phyloP scores from a whole-genome alignment of 306 rosid genomes.

The Geum urbanum region DNA sequence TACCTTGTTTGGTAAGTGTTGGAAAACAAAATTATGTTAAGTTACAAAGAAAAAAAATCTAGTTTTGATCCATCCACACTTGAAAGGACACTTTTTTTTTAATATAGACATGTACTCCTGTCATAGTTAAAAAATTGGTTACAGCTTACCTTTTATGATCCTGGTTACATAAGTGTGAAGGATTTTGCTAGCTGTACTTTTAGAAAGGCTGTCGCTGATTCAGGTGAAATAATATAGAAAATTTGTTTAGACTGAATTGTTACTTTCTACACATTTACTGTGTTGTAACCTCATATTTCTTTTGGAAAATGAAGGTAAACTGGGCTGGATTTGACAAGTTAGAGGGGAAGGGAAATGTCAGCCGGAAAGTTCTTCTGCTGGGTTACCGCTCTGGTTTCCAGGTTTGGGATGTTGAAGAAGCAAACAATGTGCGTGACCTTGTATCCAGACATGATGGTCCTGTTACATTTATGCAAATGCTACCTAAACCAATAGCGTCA shows the following conservation, averaged over 20 bases:
- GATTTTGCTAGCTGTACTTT: not conserved
- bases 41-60: not conserved
- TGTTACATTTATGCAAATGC: conserved; percentile 82
- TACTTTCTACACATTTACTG: too few species aligned
- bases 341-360: conserved; percentile 59
- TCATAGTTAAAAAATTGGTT: not conserved
- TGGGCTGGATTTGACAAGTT: conserved; percentile 96
- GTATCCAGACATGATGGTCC: conserved; percentile 83
- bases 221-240: not conserved
- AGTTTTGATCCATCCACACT: not conserved
- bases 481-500: conserved; percentile 68
- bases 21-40: not conserved
- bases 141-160: not conserved
- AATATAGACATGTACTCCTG: not conserved
- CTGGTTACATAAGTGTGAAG: not conserved
- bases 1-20: conserved; percentile 4
- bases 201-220: not conserved
- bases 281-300: not conserved
- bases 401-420: conserved; percentile 98
- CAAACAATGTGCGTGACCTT: conserved; percentile 69
- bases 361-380: conserved; percentile 71
- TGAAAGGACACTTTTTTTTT: not conserved
- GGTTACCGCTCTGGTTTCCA: conserved; percentile 91
- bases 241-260: not conserved
- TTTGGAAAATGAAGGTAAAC: conserved; percentile 51